Percentiles rank a stretch among this genome's conserved stretches.
Evolutionary conservation across 345 rosid genomes (phyloP).

Genomic region (Boechera divaricarpa): DNA sequence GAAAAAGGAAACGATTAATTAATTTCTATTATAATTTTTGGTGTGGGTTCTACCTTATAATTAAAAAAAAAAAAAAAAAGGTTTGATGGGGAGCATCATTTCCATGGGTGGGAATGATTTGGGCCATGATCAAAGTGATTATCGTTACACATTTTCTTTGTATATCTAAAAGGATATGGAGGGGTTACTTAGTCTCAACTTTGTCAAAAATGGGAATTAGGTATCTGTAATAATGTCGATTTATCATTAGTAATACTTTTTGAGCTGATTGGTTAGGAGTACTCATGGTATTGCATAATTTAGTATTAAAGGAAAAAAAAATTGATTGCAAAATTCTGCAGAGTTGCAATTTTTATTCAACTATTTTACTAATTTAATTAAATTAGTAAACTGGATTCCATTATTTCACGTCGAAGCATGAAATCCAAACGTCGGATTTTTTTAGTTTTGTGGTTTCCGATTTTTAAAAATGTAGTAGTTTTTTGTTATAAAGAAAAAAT

Average conservation of each 20-base stretch:
- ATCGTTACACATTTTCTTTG: slow-evolving; percentile 32
- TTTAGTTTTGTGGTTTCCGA: no score
- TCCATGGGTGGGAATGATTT: slow-evolving; percentile 51
- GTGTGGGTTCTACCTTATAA: slow-evolving; percentile 42
- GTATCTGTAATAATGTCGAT: slow-evolving; percentile 24
- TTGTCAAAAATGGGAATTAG: no score
- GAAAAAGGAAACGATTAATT: slow-evolving; percentile 28
- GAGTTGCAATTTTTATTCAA: slow-evolving; percentile 2
- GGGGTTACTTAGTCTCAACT: slow-evolving; percentile 21
- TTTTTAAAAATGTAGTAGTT: neutral
- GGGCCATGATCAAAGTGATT: slow-evolving; percentile 49
- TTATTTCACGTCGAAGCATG: no score
- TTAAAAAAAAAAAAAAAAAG: no score
- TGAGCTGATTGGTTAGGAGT: neutral
- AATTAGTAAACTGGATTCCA: neutral
- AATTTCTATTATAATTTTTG: slow-evolving; percentile 16
- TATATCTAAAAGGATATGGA: slow-evolving; percentile 22
- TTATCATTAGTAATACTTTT: slow-evolving; percentile 35
- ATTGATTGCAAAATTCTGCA: neutral
- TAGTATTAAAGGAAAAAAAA: neutral
- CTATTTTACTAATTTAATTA: neutral
- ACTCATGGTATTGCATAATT: slow-evolving; percentile 19
- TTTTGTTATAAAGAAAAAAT: neutral
- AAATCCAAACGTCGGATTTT: no score
- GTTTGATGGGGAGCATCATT: slow-evolving; percentile 41